Evolutionary conservation across 2,329 filamentous ascomycete species (phyloP).

Genomic region (Juglanconis oblonga): DNA sequence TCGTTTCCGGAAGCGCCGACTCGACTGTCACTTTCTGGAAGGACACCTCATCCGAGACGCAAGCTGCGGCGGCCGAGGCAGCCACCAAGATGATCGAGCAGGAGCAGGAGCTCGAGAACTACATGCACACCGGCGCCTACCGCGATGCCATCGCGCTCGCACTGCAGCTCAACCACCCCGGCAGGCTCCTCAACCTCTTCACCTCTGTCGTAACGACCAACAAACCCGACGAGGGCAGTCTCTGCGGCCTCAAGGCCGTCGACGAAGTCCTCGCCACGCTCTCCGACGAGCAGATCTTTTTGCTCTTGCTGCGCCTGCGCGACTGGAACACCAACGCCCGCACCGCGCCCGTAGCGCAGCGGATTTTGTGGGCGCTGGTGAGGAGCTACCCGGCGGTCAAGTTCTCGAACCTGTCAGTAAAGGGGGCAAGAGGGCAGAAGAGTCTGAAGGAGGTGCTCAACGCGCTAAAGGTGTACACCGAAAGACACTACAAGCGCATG

Average conservation of each 20-base stretch:
- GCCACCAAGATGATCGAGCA: constrained; percentile 79
- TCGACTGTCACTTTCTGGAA: constrained; percentile 94
- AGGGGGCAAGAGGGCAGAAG: constrained; percentile 55
- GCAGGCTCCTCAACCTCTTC: constrained; percentile 79
- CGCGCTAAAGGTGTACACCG: constrained; percentile 85
- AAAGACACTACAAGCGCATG: constrained; percentile 85
- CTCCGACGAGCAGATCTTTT: constrained; percentile 81
- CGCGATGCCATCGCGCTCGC: constrained; percentile 90
- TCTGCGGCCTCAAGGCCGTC: constrained; percentile 66
- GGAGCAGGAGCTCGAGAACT: constrained; percentile 91
- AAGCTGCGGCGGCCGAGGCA: constrained; percentile 69
- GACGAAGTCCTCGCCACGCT: constrained; percentile 80
- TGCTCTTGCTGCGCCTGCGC: constrained; percentile 74
- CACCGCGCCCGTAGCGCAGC: constrained; percentile 80
- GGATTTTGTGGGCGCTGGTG: constrained; percentile 76
- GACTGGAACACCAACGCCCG: constrained; percentile 98
- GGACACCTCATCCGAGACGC: constrained; percentile 81
- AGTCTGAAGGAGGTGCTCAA: constrained; percentile 81
- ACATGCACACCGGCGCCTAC: constrained; percentile 83
- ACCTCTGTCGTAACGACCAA: constrained; percentile 69
- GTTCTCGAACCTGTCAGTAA: constrained; percentile 67
- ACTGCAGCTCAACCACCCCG: constrained; percentile 90
- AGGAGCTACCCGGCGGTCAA: constrained; percentile 76
- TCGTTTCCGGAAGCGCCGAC: constrained; percentile 90
- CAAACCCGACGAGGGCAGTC: constrained; percentile 58